Base-by-base conservation (phyloP, 163 green algal species). In the Botryococcus braunii region DNA sequence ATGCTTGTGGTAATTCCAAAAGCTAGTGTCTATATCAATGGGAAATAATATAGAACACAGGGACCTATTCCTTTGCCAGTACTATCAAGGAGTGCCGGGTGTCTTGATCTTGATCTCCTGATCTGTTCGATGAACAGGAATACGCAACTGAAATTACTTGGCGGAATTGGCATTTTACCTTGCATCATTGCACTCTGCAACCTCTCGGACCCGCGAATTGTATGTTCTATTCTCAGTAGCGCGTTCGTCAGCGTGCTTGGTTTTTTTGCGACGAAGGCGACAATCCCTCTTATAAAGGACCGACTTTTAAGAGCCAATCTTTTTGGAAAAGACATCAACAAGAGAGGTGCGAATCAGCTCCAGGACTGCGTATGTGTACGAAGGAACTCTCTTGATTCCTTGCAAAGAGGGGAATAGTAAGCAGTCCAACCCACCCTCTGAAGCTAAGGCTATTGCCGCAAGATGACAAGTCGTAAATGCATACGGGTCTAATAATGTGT, bases 271-370 rank as follows among this genome's bases (percentile, higher is more conserved):
- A 91, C 86, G 1, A 70, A 70, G 32, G 71, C 70, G 29, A 62
- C 89, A 32, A 77, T 94, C 7, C 87, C 87, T 2, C 52, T 88
- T 2, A 78, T 95, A 11, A 83, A 83, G 36, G 37, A 38, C 2
- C 85, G 83, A 62, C 94, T 80, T 0, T 62, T 89, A 27, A 60
- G 76, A 31, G 71, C 81, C 4, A 89, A 88, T 32, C 87, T 98
- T 38, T 91, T 82, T 46, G 94, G 94, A 25, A 86, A 91, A 47
- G 94, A 99, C 75, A 89, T 99, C 65, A 98, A 98, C 77, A 99
- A 99, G 75, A 87, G 84, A 66, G 82, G 79, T 70, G 63, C 27
- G 38, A 2, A 34, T 34, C 2, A 8, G 27, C 34, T 8, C 52
- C 17, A 70, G 25, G 31, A 0, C 0, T 4, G 21, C 25, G 41